A percentile compares a stretch with the other conserved stretches of the same genome.
These are phyloP conservation scores for Pseudogymnoascus sp. DNA, from an alignment of 2,329 filamentous ascomycete genomes.

Conservation along the genomic window DNA sequence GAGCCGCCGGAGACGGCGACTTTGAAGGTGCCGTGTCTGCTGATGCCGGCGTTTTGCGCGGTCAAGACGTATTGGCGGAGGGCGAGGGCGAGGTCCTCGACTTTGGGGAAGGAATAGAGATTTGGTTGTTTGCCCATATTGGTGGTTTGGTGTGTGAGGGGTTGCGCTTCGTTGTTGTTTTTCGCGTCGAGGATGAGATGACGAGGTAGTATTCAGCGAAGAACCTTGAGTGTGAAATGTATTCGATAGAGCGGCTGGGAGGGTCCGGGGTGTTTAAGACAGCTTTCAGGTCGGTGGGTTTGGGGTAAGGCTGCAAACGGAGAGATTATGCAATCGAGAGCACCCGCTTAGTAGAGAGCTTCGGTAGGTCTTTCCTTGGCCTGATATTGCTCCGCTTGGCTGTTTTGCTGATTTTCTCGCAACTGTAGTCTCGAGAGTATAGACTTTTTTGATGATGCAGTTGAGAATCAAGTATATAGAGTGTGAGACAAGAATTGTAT, in stretches of 20 bases:
- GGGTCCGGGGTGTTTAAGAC: conserved; percentile 17
- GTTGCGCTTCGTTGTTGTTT: neutral
- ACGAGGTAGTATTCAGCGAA: neutral
- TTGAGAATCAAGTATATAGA: neutral
- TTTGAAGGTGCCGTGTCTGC: conserved; percentile 79
- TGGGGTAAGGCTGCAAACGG: neutral
- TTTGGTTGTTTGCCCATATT: conserved; percentile 40
- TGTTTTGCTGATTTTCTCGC: neutral
- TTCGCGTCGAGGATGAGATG: neutral
- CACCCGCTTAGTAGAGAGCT: conserved; percentile 2
- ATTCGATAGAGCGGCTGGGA: conserved; percentile 16
- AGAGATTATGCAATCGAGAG: conserved; percentile 6
- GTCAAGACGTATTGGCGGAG: conserved; percentile 78
- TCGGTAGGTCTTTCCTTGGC: neutral
- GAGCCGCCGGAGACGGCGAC: conserved; percentile 91
- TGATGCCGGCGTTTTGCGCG: conserved; percentile 70
- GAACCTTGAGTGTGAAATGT: neutral
- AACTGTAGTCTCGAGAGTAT: neutral
- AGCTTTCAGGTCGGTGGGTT: conserved; percentile 9
- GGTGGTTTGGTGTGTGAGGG: neutral
- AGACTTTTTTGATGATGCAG: neutral
- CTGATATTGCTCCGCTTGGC: neutral
- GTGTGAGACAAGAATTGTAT: neutral
- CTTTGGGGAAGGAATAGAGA: conserved; percentile 72
- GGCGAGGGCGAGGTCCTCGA: conserved; percentile 63